These are phyloP conservation scores for Canavalia gladiata DNA, from an alignment of 306 rosid genomes.

Conservation along the genomic window DNA sequence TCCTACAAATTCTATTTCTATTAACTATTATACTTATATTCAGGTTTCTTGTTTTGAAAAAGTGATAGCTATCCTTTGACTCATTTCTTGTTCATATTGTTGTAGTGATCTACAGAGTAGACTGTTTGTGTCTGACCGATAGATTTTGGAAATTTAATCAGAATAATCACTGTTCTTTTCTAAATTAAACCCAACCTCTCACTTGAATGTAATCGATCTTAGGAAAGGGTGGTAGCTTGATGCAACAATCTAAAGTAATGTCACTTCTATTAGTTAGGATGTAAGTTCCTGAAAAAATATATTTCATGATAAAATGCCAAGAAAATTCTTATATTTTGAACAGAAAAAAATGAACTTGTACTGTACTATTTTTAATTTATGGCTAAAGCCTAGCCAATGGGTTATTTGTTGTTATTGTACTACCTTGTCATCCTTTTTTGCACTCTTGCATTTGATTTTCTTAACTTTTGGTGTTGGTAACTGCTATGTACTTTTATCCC, in stretches of 20 bases:
- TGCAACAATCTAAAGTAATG: not conserved
- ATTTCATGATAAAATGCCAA: constrained; percentile 1
- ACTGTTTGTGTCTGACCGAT: not conserved
- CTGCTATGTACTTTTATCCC: constrained; percentile 22
- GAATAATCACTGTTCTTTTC: constrained; percentile 11
- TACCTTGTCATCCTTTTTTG: not conserved
- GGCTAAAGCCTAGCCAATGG: not conserved
- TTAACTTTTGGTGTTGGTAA: constrained; percentile 30
- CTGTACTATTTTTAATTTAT: not conserved
- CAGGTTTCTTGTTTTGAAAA: constrained; percentile 8
- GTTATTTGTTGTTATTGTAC: not conserved
- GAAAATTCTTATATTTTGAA: not conserved
- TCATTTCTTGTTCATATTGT: constrained; percentile 15
- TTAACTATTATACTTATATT: not conserved
- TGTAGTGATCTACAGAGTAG: constrained; percentile 27
- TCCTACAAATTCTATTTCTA: not conserved
- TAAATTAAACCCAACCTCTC: constrained; percentile 20
- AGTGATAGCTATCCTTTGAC: constrained; percentile 15
- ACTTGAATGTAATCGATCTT: constrained; percentile 29
- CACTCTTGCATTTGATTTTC: constrained; percentile 23
- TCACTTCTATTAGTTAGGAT: constrained; percentile 22
- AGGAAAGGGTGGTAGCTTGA: not conserved
- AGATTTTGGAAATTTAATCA: constrained; percentile 34
- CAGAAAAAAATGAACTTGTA: not conserved
- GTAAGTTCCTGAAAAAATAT: constrained; percentile 10